Base-by-base conservation (phyloP, 78 protist genomes). In the Anaeramoeba flamelloides region DNA sequence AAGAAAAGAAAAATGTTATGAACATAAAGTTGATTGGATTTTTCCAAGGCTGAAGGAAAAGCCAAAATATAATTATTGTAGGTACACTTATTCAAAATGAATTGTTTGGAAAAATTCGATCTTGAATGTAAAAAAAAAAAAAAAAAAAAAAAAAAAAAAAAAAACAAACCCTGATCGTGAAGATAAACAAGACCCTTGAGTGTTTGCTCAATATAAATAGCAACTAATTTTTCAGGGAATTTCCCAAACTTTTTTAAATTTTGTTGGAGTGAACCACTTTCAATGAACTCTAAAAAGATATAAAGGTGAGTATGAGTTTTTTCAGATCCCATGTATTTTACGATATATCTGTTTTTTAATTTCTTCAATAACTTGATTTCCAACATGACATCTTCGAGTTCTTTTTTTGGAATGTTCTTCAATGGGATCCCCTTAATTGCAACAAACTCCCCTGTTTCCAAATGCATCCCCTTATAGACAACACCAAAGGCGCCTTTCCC, bases 271-370 rank as follows among this genome's bases (percentile, higher is more conserved):
- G 97, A 93, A 1, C 98, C 98, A 53, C 89, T 89, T 40, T 91
- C 93, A 2, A 91, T 85, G n/a, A n/a, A n/a, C 91, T 95, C 98
- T 26, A 93, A 79, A 0, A 92, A 53, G 75, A 95, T 95, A 81
- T 86, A 82, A 36, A 95, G 77, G 76, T 41, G 31, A 26, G 88
- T 92, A 38, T 77, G 80, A 34, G 84, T 80, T 12, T 75, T 39
- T 41, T 78, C 78, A 39, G 75, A 83, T 36, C 81, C 88, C 33
- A 78, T 38, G 77, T 89, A 91, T 65, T 88, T 83, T 65, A 91
- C 90, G 39, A 93, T 90, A 83, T 87, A 85, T 3, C 89, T 77
- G 77, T 93, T 92, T 41, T 85, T 31, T n/a, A 93, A 84, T 26
- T 53, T 77, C 77, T 83, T 80, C 41, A 93, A 77, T 40, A 93